phyloP scores from a whole-genome alignment of 148 eudicot species.

The Vaccinium myrtillus region DNA sequence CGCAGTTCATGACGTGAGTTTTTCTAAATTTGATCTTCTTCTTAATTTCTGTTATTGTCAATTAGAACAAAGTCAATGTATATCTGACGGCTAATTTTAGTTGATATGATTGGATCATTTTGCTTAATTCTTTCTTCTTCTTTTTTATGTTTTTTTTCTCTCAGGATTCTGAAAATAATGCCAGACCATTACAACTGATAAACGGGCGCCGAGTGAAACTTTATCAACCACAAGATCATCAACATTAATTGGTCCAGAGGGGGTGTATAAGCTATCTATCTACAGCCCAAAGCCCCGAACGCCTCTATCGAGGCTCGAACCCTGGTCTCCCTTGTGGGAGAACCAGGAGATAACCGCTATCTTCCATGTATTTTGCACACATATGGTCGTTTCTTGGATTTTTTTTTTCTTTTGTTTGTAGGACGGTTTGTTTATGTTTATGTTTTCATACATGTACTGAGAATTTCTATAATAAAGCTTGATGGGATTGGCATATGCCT shows the following conservation, averaged over 20 bases:
- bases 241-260: background rate
- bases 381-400: no score
- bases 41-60: background rate
- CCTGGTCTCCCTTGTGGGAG: no score
- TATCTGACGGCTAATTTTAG: background rate
- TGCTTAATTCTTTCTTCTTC: background rate
- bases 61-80: background rate
- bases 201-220: constrained; percentile 22
- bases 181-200: constrained; percentile 37
- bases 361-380: no score
- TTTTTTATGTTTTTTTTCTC: background rate
- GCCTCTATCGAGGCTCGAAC: no score
- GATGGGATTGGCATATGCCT: no score
- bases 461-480: no score
- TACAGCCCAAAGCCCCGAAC: no score
- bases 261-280: no score
- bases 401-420: no score
- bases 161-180: constrained; percentile 30
- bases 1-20: constrained; percentile 46
- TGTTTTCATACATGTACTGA: no score
- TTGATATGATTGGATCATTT: background rate
- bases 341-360: no score
- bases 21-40: background rate
- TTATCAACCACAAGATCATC: constrained; percentile 1
- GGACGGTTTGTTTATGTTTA: no score